These are phyloP conservation scores for Pseudozyma pruni DNA, from an alignment of 1,284 basidiomycete genomes.

Conservation along the genomic window DNA sequence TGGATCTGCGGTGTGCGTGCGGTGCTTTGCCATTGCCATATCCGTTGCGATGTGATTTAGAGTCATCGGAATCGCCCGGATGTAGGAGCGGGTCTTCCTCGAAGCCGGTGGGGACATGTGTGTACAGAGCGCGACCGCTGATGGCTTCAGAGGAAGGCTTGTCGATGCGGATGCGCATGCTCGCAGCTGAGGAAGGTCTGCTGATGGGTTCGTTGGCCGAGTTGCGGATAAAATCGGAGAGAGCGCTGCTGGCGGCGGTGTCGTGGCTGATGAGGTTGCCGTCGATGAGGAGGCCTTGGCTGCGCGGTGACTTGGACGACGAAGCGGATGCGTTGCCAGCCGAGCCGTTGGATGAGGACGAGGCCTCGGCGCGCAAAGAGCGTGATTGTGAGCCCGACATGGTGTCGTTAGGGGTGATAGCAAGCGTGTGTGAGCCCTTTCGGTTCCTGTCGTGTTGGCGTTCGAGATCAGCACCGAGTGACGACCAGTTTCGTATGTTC, in stretches of 20 bases:
- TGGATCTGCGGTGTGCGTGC: conserved; percentile 2
- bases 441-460: too few relatives aligned
- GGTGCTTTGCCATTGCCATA: conserved; percentile 14
- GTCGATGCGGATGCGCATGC: conserved; percentile 62
- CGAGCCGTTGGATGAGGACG: conserved; percentile 16
- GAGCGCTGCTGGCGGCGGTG: conserved; percentile 30
- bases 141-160: conserved; percentile 48
- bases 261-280: conserved; percentile 38
- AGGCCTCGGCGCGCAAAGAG: conserved; percentile 25
- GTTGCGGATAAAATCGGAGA: conserved; percentile 38
- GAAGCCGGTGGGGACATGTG: conserved; percentile 54
- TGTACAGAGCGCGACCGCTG: conserved; percentile 54
- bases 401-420: not conserved
- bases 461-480: too few relatives aligned
- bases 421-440: too few relatives aligned
- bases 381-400: conserved; percentile 16
- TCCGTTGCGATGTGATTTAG: conserved; percentile 3
- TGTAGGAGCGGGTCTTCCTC: conserved; percentile 52
- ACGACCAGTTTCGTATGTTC: too few relatives aligned
- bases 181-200: conserved; percentile 52
- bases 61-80: conserved; percentile 25
- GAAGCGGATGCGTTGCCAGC: conserved; percentile 1
- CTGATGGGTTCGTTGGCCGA: conserved; percentile 42
- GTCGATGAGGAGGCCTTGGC: conserved; percentile 30
- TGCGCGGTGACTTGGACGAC: conserved; percentile 18